Conservation (phyloP, 176 grass and related monocot species). For the Otatea glauca region DNA sequence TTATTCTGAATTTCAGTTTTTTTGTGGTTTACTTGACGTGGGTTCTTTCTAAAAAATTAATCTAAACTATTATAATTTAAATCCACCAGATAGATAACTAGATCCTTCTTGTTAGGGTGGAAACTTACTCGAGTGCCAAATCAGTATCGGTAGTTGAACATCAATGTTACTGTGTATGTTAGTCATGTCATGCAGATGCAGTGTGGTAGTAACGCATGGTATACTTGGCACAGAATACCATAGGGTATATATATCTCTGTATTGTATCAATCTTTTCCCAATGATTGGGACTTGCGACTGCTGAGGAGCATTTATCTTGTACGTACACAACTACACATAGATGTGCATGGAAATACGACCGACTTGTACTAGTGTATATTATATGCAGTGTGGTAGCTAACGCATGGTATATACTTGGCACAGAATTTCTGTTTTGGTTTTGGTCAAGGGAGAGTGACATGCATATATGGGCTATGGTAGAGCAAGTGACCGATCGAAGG, state of each 20-base stretch:
- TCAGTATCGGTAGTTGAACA: too few species aligned
- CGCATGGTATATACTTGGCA: background rate
- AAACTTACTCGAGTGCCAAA: too few species aligned
- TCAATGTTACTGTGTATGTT: too few species aligned
- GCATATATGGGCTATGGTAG: background rate
- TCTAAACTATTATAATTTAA: too few species aligned
- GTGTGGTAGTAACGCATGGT: constrained; percentile 27
- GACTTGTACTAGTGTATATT: background rate
- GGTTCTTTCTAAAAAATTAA: too few species aligned
- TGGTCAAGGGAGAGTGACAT: background rate
- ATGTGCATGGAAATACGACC: background rate
- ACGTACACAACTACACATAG: background rate
- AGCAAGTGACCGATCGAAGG: constrained; percentile 18
- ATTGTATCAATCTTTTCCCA: constrained; percentile 42
- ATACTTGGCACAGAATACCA: constrained; percentile 41
- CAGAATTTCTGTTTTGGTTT: background rate
- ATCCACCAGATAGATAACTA: too few species aligned
- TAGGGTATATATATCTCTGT: background rate
- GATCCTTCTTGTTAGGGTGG: too few species aligned
- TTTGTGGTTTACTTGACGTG: too few species aligned
- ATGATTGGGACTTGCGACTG: constrained; percentile 35
- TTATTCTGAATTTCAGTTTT: too few species aligned
- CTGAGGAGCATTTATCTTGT: background rate
- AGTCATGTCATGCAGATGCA: background rate
- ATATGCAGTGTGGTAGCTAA: too few species aligned